Evolutionary conservation across 2,329 filamentous ascomycete genomes (phyloP).

Genomic region (Sphaerulina vaccinii): DNA sequence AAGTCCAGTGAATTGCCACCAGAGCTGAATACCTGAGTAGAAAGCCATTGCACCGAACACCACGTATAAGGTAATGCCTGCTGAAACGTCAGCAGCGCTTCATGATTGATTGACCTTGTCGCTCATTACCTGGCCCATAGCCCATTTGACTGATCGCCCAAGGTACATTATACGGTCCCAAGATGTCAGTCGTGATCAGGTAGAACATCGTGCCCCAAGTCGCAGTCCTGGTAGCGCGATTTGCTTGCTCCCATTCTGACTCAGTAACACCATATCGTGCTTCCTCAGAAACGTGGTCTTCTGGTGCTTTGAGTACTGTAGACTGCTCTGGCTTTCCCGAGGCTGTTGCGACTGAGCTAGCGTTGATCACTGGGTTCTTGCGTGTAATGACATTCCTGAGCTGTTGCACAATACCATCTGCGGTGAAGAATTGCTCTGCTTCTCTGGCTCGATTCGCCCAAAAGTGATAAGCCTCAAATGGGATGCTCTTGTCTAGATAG

Average conservation of each 20-base stretch:
- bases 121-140: conserved; percentile 38
- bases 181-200: conserved; percentile 47
- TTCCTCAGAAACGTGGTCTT: conserved; percentile 6
- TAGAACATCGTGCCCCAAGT: conserved; percentile 43
- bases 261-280: conserved; percentile 34
- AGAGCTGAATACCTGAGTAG: conserved; percentile 42
- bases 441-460: conserved; percentile 20
- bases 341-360: neutral
- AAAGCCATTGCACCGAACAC: conserved; percentile 40
- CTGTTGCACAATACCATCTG: conserved; percentile 9
- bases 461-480: conserved; percentile 20
- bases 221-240: conserved; percentile 38
- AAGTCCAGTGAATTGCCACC: conserved; percentile 43
- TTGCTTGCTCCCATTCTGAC: conserved; percentile 38
- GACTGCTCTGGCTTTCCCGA: conserved; percentile 11
- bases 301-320: neutral
- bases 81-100: no score
- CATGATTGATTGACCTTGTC: no score
- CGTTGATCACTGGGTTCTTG: conserved; percentile 8
- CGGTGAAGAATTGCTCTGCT: conserved; percentile 14
- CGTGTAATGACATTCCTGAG: conserved; percentile 4
- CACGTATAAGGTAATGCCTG: conserved; percentile 33
- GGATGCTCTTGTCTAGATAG: conserved; percentile 17
- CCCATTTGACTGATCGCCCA: conserved; percentile 37
- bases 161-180: conserved; percentile 40